A percentile compares a stretch with the other conserved stretches of the same genome.
phyloP scores from a whole-genome alignment of 805 yeast species.

The Lipomyces sp. region DNA sequence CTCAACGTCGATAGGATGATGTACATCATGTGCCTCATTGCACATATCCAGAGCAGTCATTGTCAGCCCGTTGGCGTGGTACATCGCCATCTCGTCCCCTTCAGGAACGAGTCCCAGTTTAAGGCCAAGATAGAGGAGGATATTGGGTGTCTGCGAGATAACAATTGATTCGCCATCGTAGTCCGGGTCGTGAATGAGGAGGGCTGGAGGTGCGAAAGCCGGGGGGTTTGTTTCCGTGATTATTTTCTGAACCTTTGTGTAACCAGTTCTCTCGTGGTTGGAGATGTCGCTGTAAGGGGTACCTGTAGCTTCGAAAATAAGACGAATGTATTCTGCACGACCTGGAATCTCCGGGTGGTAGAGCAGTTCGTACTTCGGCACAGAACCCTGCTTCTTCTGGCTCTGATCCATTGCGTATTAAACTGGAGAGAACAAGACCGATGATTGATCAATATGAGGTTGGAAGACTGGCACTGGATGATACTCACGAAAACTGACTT shows the following conservation, averaged over 20 bases:
- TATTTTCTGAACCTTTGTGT: neutral
- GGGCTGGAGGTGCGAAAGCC: neutral
- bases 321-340: neutral
- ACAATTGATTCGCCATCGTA: neutral
- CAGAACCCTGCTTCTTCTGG: neutral
- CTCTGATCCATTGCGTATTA: neutral
- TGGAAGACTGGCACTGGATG: too few relatives aligned
- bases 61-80: neutral
- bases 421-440: too few relatives aligned
- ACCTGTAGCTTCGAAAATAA: neutral
- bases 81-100: neutral
- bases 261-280: neutral
- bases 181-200: neutral
- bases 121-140: neutral
- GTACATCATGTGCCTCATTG: neutral
- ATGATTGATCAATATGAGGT: too few relatives aligned
- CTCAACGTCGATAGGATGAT: neutral
- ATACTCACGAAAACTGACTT: too few relatives aligned
- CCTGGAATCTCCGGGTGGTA: neutral
- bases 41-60: neutral
- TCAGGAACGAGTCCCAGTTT: conserved; percentile 1
- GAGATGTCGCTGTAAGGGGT: neutral
- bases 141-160: neutral
- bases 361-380: neutral
- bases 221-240: neutral